Conservation (phyloP, 1,284 basidiomycete species). For the Paramarasmius palmivorus region DNA sequence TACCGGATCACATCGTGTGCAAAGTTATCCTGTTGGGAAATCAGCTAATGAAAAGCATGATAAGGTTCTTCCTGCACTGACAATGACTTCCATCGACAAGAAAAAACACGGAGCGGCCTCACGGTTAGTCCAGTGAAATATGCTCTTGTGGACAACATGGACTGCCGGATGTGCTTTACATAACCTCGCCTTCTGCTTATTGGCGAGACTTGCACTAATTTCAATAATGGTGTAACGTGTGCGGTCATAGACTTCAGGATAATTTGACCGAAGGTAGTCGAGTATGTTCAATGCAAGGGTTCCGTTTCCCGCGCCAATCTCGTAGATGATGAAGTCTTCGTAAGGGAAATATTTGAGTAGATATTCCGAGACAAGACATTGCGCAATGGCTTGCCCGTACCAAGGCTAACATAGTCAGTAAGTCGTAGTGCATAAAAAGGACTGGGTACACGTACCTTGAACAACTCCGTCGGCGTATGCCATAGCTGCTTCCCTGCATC, state of each 20-base stretch:
- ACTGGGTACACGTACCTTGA: constrained; percentile 71
- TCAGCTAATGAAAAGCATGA: neutral
- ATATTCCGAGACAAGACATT: constrained; percentile 89
- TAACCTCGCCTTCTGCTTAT: constrained; percentile 69
- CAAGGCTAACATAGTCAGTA: constrained; percentile 64
- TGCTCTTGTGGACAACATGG: constrained; percentile 77
- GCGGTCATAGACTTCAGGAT: constrained; percentile 91
- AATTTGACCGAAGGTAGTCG: constrained; percentile 72
- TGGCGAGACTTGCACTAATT: constrained; percentile 81
- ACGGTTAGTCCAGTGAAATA: constrained; percentile 83
- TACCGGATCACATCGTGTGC: constrained; percentile 96
- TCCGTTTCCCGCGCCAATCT: constrained; percentile 97
- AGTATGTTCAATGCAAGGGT: constrained; percentile 90
- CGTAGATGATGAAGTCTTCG: constrained; percentile 94
- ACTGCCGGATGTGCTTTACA: constrained; percentile 60
- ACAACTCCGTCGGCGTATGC: constrained; percentile 98
- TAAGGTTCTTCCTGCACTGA: constrained; percentile 40
- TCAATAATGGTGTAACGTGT: constrained; percentile 94
- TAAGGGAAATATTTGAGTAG: constrained; percentile 94
- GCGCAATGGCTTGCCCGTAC: constrained; percentile 90
- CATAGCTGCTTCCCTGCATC: constrained; percentile 83
- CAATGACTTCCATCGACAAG: constrained; percentile 93
- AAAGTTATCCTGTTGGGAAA: constrained; percentile 81
- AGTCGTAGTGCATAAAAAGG: constrained; percentile 12
- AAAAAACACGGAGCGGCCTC: constrained; percentile 90